These are phyloP conservation scores for Globisporangium spinosum DNA, from an alignment of 352 stramenopile species.

Conservation along the genomic window DNA sequence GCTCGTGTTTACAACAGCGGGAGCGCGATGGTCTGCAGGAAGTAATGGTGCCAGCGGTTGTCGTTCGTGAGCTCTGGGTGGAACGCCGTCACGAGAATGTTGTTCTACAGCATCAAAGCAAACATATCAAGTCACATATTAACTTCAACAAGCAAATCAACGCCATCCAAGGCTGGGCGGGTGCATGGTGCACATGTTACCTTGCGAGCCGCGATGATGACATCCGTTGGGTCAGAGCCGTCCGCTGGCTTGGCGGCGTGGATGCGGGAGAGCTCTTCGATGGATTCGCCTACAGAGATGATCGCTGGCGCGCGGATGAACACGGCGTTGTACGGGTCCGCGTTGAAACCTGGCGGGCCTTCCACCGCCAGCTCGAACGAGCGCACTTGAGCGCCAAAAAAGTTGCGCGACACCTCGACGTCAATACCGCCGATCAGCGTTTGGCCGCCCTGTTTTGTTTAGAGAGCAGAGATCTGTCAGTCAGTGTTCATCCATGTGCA, in stretches of 20 bases:
- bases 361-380: conserved; percentile 67
- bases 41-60: conserved; percentile 93
- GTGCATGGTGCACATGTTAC: conserved; percentile 16
- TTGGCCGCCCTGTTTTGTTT: conserved; percentile 72
- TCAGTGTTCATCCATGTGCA: conserved; percentile 28
- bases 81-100: conserved; percentile 94
- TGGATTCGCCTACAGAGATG: conserved; percentile 85
- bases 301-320: conserved; percentile 97
- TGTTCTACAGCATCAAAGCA: conserved; percentile 33
- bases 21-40: conserved; percentile 75
- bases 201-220: conserved; percentile 81
- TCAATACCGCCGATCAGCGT: conserved; percentile 93
- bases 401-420: conserved; percentile 95
- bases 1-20: conserved; percentile 33
- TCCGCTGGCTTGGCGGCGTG: conserved; percentile 63
- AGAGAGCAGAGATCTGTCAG: too few relatives aligned
- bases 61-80: conserved; percentile 95
- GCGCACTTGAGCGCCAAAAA: conserved; percentile 94
- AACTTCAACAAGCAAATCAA: not conserved
- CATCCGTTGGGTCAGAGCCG: conserved; percentile 70
- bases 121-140: not conserved
- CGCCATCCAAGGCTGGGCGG: not conserved
- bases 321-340: conserved; percentile 88
- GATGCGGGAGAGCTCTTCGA: conserved; percentile 91
- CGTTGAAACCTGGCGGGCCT: conserved; percentile 52